Evolutionary conservation across 257 asterid species (phyloP).

Genomic region (Lycium ferocissimum): DNA sequence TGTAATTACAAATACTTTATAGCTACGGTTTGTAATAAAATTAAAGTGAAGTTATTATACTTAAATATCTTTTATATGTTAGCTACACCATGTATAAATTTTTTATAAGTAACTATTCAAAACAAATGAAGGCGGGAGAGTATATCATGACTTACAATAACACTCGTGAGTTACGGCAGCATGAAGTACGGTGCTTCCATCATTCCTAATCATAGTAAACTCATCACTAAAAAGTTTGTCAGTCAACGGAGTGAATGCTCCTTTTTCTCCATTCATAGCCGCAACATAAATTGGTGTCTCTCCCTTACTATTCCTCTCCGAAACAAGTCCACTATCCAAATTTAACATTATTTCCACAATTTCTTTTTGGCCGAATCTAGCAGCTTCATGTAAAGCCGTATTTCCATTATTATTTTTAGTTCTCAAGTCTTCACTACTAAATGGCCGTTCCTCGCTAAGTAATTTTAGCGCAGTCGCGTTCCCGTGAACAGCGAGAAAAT

Average conservation of each 20-base stretch:
- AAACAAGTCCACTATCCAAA: not conserved
- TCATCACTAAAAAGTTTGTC: not conserved
- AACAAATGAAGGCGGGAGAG: no score
- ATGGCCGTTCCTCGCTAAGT: not conserved
- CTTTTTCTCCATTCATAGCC: not conserved
- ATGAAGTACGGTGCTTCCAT: slow-evolving; percentile 19
- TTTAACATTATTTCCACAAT: not conserved
- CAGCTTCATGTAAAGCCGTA: slow-evolving; percentile 27
- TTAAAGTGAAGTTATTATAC: no score
- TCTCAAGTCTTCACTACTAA: not conserved
- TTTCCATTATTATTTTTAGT: not conserved
- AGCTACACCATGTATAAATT: no score
- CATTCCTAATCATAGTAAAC: not conserved
- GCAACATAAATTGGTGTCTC: slow-evolving; percentile 18
- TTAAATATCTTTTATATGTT: no score
- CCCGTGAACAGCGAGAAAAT: not conserved
- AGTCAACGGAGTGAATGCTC: not conserved
- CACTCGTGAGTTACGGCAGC: not conserved
- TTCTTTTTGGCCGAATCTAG: not conserved
- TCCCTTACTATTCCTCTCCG: not conserved
- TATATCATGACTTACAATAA: not conserved
- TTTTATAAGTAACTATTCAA: no score
- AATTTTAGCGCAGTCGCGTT: not conserved
- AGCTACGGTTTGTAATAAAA: no score
- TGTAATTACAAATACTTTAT: no score